phyloP scores from a whole-genome alignment of 768 basidiomycete genomes.

The Amanita pallidorosea region DNA sequence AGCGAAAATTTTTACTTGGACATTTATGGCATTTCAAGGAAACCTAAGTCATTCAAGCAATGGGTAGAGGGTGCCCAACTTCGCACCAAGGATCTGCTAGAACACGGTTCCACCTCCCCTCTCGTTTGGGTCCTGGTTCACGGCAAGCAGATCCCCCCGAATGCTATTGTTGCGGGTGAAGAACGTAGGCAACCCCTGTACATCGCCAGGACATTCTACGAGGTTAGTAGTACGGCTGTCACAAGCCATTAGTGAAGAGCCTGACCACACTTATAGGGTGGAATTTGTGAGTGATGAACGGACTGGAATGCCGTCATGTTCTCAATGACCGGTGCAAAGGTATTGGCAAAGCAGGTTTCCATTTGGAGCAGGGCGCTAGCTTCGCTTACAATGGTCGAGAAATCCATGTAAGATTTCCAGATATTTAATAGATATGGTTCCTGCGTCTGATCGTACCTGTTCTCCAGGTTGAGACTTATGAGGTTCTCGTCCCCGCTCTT shows the following conservation, averaged over 20 bases:
- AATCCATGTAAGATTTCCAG: constrained; percentile 8
- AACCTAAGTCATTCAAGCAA: constrained; percentile 12
- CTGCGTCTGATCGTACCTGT: not conserved
- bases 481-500: constrained; percentile 13
- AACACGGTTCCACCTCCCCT: constrained; percentile 11
- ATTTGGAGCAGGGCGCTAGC: constrained; percentile 13
- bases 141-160: constrained; percentile 12
- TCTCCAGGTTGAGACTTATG: constrained; percentile 12
- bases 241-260: not conserved
- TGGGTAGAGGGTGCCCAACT: constrained; percentile 12
- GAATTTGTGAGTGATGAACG: constrained; percentile 4
- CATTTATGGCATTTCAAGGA: constrained; percentile 10
- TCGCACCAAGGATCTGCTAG: constrained; percentile 8
- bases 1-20: constrained; percentile 5
- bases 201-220: constrained; percentile 14
- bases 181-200: constrained; percentile 12
- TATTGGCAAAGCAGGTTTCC: constrained; percentile 13
- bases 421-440: not conserved
- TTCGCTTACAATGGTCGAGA: constrained; percentile 14
- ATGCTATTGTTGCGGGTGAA: constrained; percentile 13
- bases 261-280: not conserved
- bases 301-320: not conserved
- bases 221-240: constrained; percentile 5
- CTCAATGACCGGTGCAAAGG: constrained; percentile 3
- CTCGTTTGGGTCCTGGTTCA: constrained; percentile 15